Base-by-base conservation (phyloP, 345 rosid species). In the Salix dunnii region DNA sequence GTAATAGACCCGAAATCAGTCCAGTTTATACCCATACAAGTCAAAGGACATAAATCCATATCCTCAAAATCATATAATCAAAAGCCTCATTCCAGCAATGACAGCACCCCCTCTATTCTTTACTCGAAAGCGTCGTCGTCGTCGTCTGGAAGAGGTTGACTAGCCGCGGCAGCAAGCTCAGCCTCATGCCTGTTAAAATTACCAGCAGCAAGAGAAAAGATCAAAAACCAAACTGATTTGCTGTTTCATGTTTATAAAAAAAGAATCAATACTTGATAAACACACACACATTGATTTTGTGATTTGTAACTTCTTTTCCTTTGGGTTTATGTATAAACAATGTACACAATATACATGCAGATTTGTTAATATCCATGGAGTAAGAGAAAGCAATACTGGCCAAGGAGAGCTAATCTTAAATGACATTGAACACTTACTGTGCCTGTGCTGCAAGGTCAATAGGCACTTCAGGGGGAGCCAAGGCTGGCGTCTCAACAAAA, bases 61-160 rank as follows among this genome's bases (percentile, higher is more conserved):
- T 80, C 72, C 69, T 53, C 76, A 71, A 63, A 53, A 75, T 53
- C 53, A 74, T 36, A 63, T 9, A 38, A 5, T 21, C 49, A 35
- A 30, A 40, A 28, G 20, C 68, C 43, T 35, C 30, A 70, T 17
- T 7, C 51, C 65, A 49, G 13, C 63, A 71, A 36, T 16, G 7
- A 13, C 48, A 14, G 28, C 2, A 27, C 1, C 27, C 38, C 40
- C 2, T 27, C 4, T 11, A n/a, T 49, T 21, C 20, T 53, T 64
- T 68, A 75, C 38, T 75, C 78, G 25, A 75, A 69, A 33, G 78
- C 17, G 1, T 82, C 84, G 5, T 82, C 84, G 2, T 82, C 84
- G 0, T 82, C 84, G 71, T 82, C 84, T 0, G 84, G 84, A 27
- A 82, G 79, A 53, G 84, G 82, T 49, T 77, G 79, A 20, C 31